Evolutionary conservation across 495 filamentous ascomycete genomes (phyloP).

Genomic region (Halenospora varia): DNA sequence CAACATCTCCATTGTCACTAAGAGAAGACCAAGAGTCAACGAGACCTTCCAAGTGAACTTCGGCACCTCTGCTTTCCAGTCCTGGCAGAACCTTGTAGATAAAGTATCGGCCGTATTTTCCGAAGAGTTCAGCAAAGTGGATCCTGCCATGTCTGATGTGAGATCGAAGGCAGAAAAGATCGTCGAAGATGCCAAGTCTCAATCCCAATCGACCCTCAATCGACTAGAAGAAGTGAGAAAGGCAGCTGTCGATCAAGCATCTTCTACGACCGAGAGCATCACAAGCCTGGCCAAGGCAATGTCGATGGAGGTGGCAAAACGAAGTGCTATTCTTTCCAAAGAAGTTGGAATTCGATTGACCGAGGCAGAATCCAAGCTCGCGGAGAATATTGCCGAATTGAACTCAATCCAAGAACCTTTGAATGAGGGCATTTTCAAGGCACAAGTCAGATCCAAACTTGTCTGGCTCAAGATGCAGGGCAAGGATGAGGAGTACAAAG

Average conservation of each 20-base stretch:
- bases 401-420: conserved; percentile 15
- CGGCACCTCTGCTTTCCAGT: conserved; percentile 40
- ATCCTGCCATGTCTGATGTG: conserved; percentile 38
- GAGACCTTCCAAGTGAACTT: conserved; percentile 54
- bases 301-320: conserved; percentile 23
- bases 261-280: conserved; percentile 2
- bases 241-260: conserved; percentile 14
- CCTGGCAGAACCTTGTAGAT: conserved; percentile 39
- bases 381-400: conserved; percentile 12
- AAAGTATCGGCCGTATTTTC: conserved; percentile 39
- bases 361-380: conserved; percentile 14
- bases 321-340: conserved; percentile 25
- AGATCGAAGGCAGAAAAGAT: conserved; percentile 6
- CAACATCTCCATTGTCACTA: conserved; percentile 52
- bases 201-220: conserved; percentile 15
- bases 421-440: conserved; percentile 16
- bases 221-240: conserved; percentile 15
- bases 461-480: conserved; percentile 25
- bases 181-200: conserved; percentile 8
- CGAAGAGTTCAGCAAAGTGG: conserved; percentile 36
- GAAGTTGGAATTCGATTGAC: conserved; percentile 19
- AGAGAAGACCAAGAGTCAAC: conserved; percentile 43
- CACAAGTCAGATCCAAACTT: conserved; percentile 25
- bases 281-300: conserved; percentile 17
- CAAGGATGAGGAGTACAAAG: conserved; percentile 18